Base-by-base conservation (phyloP, 352 stramenopile genomes). In the Phytopythium chamaehyphon region DNA sequence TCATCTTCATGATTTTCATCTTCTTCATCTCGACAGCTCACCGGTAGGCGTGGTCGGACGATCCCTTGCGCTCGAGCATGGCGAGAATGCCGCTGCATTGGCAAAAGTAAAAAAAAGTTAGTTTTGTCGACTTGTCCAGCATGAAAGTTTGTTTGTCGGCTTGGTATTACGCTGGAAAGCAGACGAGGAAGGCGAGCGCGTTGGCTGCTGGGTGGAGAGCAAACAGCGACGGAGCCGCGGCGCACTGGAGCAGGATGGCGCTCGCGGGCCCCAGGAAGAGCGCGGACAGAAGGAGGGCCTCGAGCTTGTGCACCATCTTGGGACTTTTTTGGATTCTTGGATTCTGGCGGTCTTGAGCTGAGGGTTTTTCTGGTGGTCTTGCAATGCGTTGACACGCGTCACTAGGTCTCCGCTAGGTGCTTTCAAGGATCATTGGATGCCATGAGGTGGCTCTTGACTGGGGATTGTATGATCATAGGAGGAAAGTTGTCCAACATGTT, bases 141-240 rank as follows among this genome's bases (percentile, higher is more conserved):
- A n/a, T n/a, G n/a, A n/a, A n/a, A n/a, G n/a, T n/a, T n/a, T n/a
- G n/a, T n/a, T n/a, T n/a, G n/a, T n/a, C n/a, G n/a, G n/a, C n/a
- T n/a, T n/a, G n/a, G n/a, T n/a, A n/a, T n/a, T n/a, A 83, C 69
- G 74, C 45, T 26, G 77, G 77, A 48, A 80, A 83, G 61, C 74
- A 77, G 11, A 88, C 45, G 47, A 86, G 57, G 57, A 82, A 83
- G 28, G 74, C 72, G 45, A 89, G 40, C 26, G 78, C 66, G 38
- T 86, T 89, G 44, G 69, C 64, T 14, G 75, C 78, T 14, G 75
- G 78, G 58, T 89, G 78, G 40, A 81, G 51, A 6, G 78, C 69
- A 38, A 89, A 87, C 21, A 89, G 61, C 21, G 62, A 73, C 22
- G 69, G 68, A 10, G 61, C 55, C 6, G 51, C 28, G 19, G 48